Evolutionary conservation across 2,329 filamentous ascomycete genomes (phyloP), one percentile per base, ranked within the genome.

Genomic region (Fusarium robinianum): DNA sequence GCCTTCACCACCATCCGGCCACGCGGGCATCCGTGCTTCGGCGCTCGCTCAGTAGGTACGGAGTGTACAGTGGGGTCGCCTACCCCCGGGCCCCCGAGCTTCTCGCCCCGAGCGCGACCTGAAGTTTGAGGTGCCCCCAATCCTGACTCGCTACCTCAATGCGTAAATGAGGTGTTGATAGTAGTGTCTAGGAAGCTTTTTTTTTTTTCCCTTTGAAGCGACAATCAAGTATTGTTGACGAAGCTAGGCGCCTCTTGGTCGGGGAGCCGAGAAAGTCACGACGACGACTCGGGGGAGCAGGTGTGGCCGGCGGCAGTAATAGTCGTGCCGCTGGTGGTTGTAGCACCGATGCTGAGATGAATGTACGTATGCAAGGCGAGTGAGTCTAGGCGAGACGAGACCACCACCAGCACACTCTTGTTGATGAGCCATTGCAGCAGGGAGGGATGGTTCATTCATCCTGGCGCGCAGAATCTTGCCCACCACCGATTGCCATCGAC

Each of bases 61-160:
- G n/a, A n/a, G n/a, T n/a, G n/a, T n/a, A n/a, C n/a, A n/a, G n/a
- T n/a, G n/a, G n/a, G n/a, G 26, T 46, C 29, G 35, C 33, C 29
- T 27, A 53, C 40, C 41, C 32, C 33, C 49, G 48, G 44, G 40
- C 48, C 48, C 52, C 52, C 48, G 48, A 55, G 52, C 52, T 53
- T 53, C 34, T 41, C 51, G 52, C 52, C 52, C 52, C 52, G 52
- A 55, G 43, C 52, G 55, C 52, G 52, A 47, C 52, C 52, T 55
- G 52, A 55, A 56, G 52, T 36, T 47, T 55, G 52, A 55, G 52
- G 52, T 55, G 48, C 29, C 48, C 51, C 41, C 44, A 38, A 46
- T 41, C 41, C 52, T 55, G 52, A 55, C 52, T 55, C 52, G 52
- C 34, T 46, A 31, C 40, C 39, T 49, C 36, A 35, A 46, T 56